Evolutionary conservation across 305 asterid genomes (phyloP), one percentile per base, ranked within the genome.

Genomic region (Fraxinus paxiana): DNA sequence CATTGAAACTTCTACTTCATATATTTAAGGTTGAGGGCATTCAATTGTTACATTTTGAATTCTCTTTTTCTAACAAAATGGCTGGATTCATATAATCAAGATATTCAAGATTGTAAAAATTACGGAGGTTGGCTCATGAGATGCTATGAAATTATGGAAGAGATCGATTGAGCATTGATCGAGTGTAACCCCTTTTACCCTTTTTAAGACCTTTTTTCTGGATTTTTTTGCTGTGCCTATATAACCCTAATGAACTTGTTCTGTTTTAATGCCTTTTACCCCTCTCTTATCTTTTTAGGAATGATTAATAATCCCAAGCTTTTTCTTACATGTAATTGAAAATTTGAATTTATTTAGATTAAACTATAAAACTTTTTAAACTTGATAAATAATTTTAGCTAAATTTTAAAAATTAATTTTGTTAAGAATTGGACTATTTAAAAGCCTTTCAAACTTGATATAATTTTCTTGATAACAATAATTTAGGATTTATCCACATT

Each of bases 11-110:
- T 43, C 0, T 6, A 41, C 65, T 31, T 18, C 48, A 69, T 41
- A 2, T n/a, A 24, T 41, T 78, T n/a, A 37, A 80, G 65, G 54
- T 72, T 80, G 75, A 74, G 73, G 72, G 33, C 34, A 73, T 59
- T 15, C 22, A 65, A 15, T 74, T 65, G 31, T 59, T 61, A 59
- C 3, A 41, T 12, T 35, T 56, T 80, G 12, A 31, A 30, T 18
- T 78, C 48, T 56, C 24, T 30, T 69, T 63, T 26, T 76, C 28
- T 75, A 18, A 34, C 33, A 31, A 7, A 26, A 69, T 65, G 37
- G 37, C 73, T 65, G 73, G 17, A 28, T 28, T 65, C 37, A 26
- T 65, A 26, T 61, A 22, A 61, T 20, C 15, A 22, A 61, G 71
- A 59, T 65, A 65, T 65, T 65, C 18, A 26, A 65, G 73, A 26